Conservation (phyloP, 164 flowering plant genomes). For the Umbellularia californica region DNA sequence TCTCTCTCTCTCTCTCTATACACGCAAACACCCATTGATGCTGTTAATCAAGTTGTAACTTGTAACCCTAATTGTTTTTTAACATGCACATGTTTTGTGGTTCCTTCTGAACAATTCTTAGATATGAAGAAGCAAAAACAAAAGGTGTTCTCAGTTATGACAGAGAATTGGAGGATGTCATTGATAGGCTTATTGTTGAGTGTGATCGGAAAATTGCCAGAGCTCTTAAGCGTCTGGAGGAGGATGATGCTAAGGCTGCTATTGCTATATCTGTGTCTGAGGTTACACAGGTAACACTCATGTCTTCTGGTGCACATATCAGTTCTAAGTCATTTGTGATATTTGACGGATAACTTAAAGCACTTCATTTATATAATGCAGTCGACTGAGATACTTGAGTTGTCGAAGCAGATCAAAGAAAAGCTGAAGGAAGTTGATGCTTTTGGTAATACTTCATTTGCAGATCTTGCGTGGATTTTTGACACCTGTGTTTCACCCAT, state of each 20-base stretch:
- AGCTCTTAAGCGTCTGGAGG: constrained; percentile 94
- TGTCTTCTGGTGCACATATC: neutral
- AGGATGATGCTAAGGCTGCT: constrained; percentile 98
- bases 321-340: neutral
- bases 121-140: constrained; percentile 87
- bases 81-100: neutral
- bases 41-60: neutral
- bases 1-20: too few relatives aligned
- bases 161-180: constrained; percentile 88
- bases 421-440: constrained; percentile 85
- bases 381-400: constrained; percentile 73
- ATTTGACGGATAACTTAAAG: neutral
- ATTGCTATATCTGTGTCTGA: constrained; percentile 94
- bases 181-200: constrained; percentile 92
- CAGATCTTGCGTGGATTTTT: neutral
- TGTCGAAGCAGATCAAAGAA: constrained; percentile 89
- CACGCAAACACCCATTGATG: neutral
- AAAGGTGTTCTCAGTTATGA: constrained; percentile 82
- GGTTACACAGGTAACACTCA: constrained; percentile 68
- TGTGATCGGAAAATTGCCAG: constrained; percentile 91
- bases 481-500: neutral
- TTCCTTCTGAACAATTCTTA: constrained; percentile 28
- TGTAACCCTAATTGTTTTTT: neutral
- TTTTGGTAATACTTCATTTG: constrained; percentile 41
- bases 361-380: constrained; percentile 22